A percentile compares a stretch with the other conserved stretches of the same genome.
These are phyloP conservation scores for Celoporthe dispersa DNA, from an alignment of 2,329 filamentous ascomycete species.

Conservation along the genomic window DNA sequence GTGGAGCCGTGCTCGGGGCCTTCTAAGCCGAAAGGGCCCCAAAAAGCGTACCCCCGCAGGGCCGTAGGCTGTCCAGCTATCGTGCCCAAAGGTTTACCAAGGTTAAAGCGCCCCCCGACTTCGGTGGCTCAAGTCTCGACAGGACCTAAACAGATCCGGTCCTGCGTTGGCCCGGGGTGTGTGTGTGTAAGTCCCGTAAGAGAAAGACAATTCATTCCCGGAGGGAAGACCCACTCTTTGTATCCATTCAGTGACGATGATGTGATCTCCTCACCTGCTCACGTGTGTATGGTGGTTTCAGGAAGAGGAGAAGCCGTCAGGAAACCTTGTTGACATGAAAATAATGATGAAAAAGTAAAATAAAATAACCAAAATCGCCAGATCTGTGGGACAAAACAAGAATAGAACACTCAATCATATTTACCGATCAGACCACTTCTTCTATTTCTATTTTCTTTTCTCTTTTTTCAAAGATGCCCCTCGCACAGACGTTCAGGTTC, in stretches of 20 bases:
- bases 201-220: neutral
- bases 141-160: neutral
- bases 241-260: conserved; percentile 5
- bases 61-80: too few relatives aligned
- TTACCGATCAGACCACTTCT: neutral
- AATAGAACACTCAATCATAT: neutral
- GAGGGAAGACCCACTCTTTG: conserved; percentile 1
- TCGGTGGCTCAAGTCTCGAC: neutral
- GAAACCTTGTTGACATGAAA: neutral
- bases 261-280: conserved; percentile 11
- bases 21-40: neutral
- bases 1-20: neutral
- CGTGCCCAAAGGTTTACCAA: too few relatives aligned
- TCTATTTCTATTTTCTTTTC: neutral
- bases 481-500: conserved; percentile 24
- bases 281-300: neutral
- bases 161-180: neutral
- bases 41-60: neutral
- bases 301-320: neutral
- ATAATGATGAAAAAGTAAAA: neutral
- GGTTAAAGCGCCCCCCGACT: too few relatives aligned
- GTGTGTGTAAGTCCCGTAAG: neutral
- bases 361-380: neutral
- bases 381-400: neutral
- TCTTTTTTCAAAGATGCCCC: conserved; percentile 8